phyloP scores from a whole-genome alignment of 2,329 filamentous ascomycete genomes.

The Ceratocystis cacaofunesta region DNA sequence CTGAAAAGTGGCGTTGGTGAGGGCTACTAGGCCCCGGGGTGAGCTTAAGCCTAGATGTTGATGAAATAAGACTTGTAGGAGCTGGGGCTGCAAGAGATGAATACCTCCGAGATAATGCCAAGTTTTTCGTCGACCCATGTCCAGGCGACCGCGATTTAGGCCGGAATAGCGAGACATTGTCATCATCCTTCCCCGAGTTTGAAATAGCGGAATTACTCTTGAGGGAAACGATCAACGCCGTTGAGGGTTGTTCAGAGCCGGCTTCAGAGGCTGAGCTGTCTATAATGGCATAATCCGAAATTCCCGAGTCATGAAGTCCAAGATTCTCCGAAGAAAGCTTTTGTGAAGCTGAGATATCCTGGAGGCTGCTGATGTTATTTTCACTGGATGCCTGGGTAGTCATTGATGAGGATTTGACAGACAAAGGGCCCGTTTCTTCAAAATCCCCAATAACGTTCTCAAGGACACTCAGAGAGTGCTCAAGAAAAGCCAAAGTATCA shows the following conservation, averaged over 20 bases:
- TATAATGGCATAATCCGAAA: conserved; percentile 10
- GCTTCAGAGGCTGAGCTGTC: conserved; percentile 14
- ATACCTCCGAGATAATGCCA: background rate
- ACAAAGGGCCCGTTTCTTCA: background rate
- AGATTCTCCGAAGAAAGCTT: conserved; percentile 1
- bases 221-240: conserved; percentile 14
- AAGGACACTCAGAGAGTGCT: background rate
- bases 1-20: conserved; percentile 18
- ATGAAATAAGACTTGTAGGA: background rate
- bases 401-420: background rate
- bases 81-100: background rate
- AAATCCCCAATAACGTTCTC: background rate
- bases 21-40: background rate
- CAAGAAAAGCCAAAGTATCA: background rate
- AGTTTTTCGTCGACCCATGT: background rate
- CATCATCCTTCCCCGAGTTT: background rate
- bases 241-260: conserved; percentile 10
- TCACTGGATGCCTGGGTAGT: background rate
- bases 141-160: background rate
- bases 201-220: background rate
- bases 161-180: background rate
- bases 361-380: background rate
- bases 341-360: conserved; percentile 10
- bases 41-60: background rate
- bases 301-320: background rate